A percentile compares a stretch with the other conserved stretches of the same genome.
phyloP scores from a whole-genome alignment of 257 asterid genomes.

The Nicotiana tabacum region DNA sequence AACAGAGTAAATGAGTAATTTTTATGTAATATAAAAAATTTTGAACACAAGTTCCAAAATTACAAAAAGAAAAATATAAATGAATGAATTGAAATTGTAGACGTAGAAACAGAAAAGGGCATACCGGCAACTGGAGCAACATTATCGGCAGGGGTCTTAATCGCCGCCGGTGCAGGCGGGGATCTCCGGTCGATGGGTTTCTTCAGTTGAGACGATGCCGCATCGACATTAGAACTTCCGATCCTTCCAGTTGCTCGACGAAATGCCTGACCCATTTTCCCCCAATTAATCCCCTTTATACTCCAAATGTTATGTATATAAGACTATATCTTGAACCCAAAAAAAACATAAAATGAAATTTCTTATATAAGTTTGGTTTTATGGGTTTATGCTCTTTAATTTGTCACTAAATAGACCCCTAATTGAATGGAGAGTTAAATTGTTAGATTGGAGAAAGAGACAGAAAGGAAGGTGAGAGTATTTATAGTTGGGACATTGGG shows the following conservation, averaged over 20 bases:
- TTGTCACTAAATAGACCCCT: background rate
- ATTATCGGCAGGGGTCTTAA: slow-evolving; percentile 24
- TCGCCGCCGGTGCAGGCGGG: slow-evolving; percentile 25
- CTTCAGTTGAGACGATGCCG: slow-evolving; percentile 44
- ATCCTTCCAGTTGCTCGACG: slow-evolving; percentile 95
- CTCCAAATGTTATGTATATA: background rate
- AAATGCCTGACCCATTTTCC: slow-evolving; percentile 88
- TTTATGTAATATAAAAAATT: no score
- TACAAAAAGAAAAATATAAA: background rate
- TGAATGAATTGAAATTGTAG: background rate
- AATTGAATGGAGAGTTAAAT: background rate
- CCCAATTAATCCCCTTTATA: background rate
- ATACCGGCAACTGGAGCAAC: slow-evolving; percentile 42
- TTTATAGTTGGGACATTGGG: background rate
- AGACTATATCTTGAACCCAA: background rate
- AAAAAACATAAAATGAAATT: background rate
- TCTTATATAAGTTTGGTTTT: background rate
- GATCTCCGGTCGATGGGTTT: slow-evolving; percentile 42
- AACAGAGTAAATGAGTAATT: no score
- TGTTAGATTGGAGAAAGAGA: background rate
- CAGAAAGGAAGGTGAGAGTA: background rate
- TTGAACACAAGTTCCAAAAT: background rate
- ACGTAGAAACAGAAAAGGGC: background rate
- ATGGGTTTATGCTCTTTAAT: background rate
- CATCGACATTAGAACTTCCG: slow-evolving; percentile 40